Evolutionary conservation across 176 grass and related monocot species (phyloP), one percentile per base, ranked within the genome.

Genomic region (Oryza brachyantha): DNA sequence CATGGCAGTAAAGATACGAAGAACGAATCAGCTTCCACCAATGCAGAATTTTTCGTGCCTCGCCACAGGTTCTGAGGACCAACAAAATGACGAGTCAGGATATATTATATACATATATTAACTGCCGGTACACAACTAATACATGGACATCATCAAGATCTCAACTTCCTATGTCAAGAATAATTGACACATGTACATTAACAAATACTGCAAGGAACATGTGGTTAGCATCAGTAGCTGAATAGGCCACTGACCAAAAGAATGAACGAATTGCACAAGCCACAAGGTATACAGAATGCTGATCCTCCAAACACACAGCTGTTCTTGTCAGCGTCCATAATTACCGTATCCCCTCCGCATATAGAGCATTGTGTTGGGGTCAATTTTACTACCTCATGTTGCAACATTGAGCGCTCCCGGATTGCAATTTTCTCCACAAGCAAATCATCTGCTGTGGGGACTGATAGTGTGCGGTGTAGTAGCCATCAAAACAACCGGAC

Each of bases 401-500:
- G 74, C 91, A 93, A 34, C 91, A 93, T 29, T 93, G 84, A 54
- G 87, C 54, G 5, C 63, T 83, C 22, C 91, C 87, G 8, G 43
- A 80, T 11, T 83, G 83, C 46, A 93, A 66, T 65, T 93, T 90
- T 21, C 88, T 80, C 91, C 91, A 93, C 17, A 93, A 25, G 40
- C 91, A 93, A 13, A 90, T 74, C 87, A 93, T 90, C 64, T 93
- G 91, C 29, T 81, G 78, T n/a, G 91, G 91, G 12, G 91, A 93
- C 50, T 93, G 91, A 64, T 93, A 90, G 54, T 93, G 91, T 5
- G 91, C 84, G 0, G 91, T 90, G 69, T 85, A 90, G 50, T 93
- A 93, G 36, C 85, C 79, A 14, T 90, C 87, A 9, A 90, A 65
- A 63, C 91, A 93, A 8, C 87, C 91, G 11, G 85, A 81, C 26